Percentiles rank a stretch among this genome's conserved stretches.
phyloP scores from a whole-genome alignment of 2,329 filamentous ascomycete genomes.

The Nannizziopsis arthrosporioides region DNA sequence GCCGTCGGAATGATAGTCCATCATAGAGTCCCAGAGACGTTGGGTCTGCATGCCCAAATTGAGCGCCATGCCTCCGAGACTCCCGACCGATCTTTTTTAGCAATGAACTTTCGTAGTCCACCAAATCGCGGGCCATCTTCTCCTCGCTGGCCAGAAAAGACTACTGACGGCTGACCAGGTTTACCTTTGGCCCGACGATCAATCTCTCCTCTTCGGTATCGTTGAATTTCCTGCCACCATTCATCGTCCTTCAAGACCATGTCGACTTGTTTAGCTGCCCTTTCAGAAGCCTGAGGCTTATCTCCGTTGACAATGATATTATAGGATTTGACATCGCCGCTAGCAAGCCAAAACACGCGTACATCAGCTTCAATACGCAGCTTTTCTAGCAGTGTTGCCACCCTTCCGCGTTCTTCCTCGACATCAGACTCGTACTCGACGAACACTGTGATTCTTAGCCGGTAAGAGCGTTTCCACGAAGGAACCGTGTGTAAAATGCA shows the following conservation, averaged over 20 bases:
- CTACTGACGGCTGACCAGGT: slow-evolving; percentile 1
- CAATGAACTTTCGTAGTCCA: slow-evolving; percentile 51
- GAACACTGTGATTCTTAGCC: slow-evolving; percentile 68
- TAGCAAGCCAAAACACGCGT: slow-evolving; percentile 69
- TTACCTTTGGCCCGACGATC: slow-evolving; percentile 14
- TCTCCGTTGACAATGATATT: slow-evolving; percentile 67
- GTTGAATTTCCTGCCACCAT: slow-evolving; percentile 72
- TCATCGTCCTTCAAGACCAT: slow-evolving; percentile 57
- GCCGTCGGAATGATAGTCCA: slow-evolving; percentile 40
- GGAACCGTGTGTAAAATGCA: slow-evolving; percentile 74
- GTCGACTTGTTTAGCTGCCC: slow-evolving; percentile 51
- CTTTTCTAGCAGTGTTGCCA: slow-evolving; percentile 65
- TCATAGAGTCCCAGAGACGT: slow-evolving; percentile 51
- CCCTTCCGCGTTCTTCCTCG: slow-evolving; percentile 60
- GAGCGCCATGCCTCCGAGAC: slow-evolving; percentile 45
- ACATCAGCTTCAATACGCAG: slow-evolving; percentile 70
- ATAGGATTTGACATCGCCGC: slow-evolving; percentile 59
- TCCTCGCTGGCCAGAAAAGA: slow-evolving; percentile 23
- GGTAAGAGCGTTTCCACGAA: slow-evolving; percentile 63
- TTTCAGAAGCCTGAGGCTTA: slow-evolving; percentile 38
- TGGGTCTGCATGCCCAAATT: slow-evolving; percentile 67
- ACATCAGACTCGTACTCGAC: slow-evolving; percentile 82
- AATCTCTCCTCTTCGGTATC: slow-evolving; percentile 24
- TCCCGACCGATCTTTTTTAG: slow-evolving; percentile 41
- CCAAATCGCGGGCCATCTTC: slow-evolving; percentile 39